Evolutionary conservation across 2,329 filamentous ascomycete species (phyloP), one percentile per base, ranked within the genome.

Genomic region (Calycina herbarum): DNA sequence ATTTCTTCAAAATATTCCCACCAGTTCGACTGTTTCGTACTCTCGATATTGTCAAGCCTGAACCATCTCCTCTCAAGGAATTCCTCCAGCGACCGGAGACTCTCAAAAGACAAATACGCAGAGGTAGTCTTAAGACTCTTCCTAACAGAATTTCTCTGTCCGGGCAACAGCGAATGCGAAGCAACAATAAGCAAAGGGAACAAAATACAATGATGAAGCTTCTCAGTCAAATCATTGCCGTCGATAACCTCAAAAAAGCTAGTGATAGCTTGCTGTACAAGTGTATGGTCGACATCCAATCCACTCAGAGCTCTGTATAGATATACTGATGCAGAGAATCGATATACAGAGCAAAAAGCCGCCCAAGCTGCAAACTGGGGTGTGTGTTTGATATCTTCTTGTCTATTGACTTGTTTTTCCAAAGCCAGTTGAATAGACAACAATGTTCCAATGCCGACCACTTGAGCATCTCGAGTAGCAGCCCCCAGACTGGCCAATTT

Each of bases 281-380:
- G 71, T 2, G 72, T 73, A 64, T 82, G 79, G 2, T 72, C 72
- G 1, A 77, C 73, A 2, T 78, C 74, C 3, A 81, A 71, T 0
- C 77, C 75, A 62, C 79, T 80, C 2, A 82, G 71, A 20, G 78
- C 79, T 42, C 80, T 73, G 62, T 81, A 82, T 1, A 81, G 71
- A 64, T 79, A 81, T 6, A 82, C 78, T 5, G 80, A 75, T 0
- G 78, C 79, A 29, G 71, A 63, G 62, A 69, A 71, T 38, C 73
- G 70, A 65, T 73, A 74, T n/a, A 66, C 67, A 0, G 78, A 73
- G 35, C 79, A 78, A 58, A 81, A 82, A 1, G 79, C 75, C 0
- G 76, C 72, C 62, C 79, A 79, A 0, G 79, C 73, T 0, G 74
- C 73, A 45, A 65, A 61, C 13, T 70, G 66, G 24, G 62, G 45